phyloP scores from a whole-genome alignment of 768 basidiomycete genomes.

The Sarcodon aspratus region DNA sequence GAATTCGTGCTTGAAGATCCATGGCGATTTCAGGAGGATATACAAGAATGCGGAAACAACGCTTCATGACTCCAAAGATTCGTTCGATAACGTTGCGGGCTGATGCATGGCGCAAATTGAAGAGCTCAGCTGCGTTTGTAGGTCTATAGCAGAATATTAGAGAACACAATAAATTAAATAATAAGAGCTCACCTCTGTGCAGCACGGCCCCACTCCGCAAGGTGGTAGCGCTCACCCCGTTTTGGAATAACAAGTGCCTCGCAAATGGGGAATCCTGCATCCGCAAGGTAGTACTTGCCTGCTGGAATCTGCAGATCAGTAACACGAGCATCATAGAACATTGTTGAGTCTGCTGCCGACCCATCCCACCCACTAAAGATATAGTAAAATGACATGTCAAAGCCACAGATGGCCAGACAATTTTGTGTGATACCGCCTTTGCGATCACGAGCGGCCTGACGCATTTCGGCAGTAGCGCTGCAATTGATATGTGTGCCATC shows the following conservation, averaged over 20 bases:
- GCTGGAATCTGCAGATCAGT: conserved; percentile 13
- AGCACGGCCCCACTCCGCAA: conserved; percentile 21
- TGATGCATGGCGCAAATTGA: conserved; percentile 7
- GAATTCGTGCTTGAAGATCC: conserved; percentile 16
- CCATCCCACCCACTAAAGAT: conserved; percentile 14
- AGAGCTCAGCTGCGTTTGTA: too few species aligned
- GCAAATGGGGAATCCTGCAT: conserved; percentile 18
- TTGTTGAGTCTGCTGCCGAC: conserved; percentile 12
- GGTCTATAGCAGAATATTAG: too few species aligned
- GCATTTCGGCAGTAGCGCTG: too few species aligned
- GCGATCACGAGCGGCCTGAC: conserved; percentile 7
- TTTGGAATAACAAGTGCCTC: conserved; percentile 17
- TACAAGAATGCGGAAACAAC: conserved; percentile 4
- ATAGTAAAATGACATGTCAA: conserved; percentile 13
- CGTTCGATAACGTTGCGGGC: conserved; percentile 10
- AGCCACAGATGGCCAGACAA: conserved; percentile 14
- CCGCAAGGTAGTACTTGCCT: conserved; percentile 17
- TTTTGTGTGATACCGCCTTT: conserved; percentile 18
- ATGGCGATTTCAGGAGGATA: conserved; percentile 12
- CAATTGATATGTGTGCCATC: conserved; percentile 26
- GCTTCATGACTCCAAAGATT: conserved; percentile 13
- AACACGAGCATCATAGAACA: conserved; percentile 14
- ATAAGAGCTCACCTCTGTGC: too few species aligned
- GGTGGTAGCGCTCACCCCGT: conserved; percentile 17
- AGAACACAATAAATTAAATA: too few species aligned